Evolutionary conservation across 805 yeast genomes (phyloP), one percentile per base, ranked within the genome.

Genomic region (Candida tibetensis): DNA sequence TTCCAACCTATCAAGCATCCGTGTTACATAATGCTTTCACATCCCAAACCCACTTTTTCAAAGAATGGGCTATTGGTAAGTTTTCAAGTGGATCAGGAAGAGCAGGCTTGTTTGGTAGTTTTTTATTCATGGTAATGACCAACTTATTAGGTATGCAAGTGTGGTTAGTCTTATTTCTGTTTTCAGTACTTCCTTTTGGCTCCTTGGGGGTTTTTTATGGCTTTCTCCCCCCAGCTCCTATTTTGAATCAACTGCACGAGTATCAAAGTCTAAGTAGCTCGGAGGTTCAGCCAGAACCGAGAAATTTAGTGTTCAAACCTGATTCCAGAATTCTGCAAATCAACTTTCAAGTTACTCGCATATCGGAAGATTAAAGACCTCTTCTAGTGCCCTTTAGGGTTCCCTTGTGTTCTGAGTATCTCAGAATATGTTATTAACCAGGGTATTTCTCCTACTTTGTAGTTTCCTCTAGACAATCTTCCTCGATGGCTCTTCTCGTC

Each of bases 41-140:
- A n/a, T n/a, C n/a, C n/a, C n/a, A n/a, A n/a, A n/a, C n/a, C n/a
- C n/a, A n/a, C n/a, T n/a, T n/a, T n/a, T n/a, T n/a, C 13, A 72
- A 69, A 14, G 69, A 70, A 13, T 48, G 56, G n/a, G 69, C 95
- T 3, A 66, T 91, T 32, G 79, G 82, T 34, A 96, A 95, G 1
- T 91, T 95, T 79, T 85, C 95, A 15, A 77, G 89, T 5, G 99
- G 99, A 1, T 91, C 98, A 0, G 98, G 99, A 3, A 95, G 88
- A 14, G 98, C 99, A 1, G 99, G 99, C 0, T 58, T 91, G 4
- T 73, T 77, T 14, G 99, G 98, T 0, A 79, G 90, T 38, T 85
- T 84, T 37, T 53, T 75, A 10, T 90, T 77, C 53, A 52, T 91
- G 72, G 47, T 83, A 1, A 44, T 86, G 49, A 91, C 97, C 0